These are phyloP conservation scores for Krasilnikovozyma curviuscula DNA, from an alignment of 768 basidiomycete genomes.

Conservation along the genomic window DNA sequence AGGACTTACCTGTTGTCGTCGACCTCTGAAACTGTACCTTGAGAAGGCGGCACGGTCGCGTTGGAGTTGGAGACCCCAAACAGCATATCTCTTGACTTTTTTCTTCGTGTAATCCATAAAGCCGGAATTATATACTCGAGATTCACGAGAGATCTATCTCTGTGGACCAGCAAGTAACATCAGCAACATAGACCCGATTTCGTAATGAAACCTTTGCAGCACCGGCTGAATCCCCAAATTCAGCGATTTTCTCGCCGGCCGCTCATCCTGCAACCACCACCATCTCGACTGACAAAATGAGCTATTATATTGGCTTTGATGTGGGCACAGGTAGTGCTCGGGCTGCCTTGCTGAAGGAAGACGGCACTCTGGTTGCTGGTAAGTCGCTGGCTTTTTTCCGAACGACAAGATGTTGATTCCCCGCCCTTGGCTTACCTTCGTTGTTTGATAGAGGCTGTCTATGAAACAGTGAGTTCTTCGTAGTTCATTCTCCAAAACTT, in stretches of 20 bases:
- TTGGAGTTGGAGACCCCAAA: not conserved
- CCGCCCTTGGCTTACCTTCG: not conserved
- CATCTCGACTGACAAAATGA: not conserved
- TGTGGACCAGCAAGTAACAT: not conserved
- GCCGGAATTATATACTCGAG: not conserved
- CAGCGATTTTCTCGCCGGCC: not conserved
- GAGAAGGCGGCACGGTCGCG: not conserved
- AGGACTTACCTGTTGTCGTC: conserved; percentile 7
- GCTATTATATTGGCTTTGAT: conserved; percentile 32
- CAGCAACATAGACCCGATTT: not conserved
- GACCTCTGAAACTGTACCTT: not conserved
- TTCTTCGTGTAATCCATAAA: not conserved
- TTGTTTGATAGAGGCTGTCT: not conserved
- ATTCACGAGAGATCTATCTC: not conserved
- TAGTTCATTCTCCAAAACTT: not conserved
- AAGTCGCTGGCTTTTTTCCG: conserved; percentile 3
- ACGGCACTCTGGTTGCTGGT: conserved; percentile 48
- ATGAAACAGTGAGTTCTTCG: not conserved
- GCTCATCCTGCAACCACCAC: not conserved
- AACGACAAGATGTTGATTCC: too few relatives aligned
- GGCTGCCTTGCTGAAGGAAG: conserved; percentile 52
- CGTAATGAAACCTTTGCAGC: too few relatives aligned
- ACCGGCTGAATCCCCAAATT: too few relatives aligned
- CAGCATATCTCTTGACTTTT: not conserved
- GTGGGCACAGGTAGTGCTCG: conserved; percentile 82